Evolutionary conservation across 164 flowering plant species (phyloP).

Genomic region (Annona squamosa): DNA sequence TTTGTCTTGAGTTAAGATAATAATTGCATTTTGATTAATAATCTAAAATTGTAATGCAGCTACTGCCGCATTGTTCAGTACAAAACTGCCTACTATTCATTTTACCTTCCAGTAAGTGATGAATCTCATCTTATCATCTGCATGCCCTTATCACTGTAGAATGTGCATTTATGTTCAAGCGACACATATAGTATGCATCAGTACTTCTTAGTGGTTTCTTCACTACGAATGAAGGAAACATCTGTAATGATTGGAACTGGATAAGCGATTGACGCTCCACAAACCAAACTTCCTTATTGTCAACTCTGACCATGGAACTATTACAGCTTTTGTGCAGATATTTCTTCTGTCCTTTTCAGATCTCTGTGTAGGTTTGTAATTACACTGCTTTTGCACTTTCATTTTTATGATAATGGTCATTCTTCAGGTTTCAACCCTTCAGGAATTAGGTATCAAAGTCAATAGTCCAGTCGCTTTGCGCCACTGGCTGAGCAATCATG

Average conservation of each 20-base stretch:
- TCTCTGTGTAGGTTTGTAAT: too few species aligned
- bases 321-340: not conserved
- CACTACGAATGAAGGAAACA: too few species aligned
- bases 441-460: too few species aligned
- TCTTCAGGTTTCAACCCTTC: too few species aligned
- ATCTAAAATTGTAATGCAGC: slow-evolving; percentile 38
- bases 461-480: too few species aligned
- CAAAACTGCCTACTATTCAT: slow-evolving; percentile 95
- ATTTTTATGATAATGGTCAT: too few species aligned
- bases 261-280: not conserved
- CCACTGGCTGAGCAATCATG: too few species aligned
- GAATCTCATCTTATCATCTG: not conserved
- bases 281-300: not conserved
- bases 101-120: slow-evolving; percentile 86
- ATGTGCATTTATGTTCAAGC: not conserved
- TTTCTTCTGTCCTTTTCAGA: not conserved
- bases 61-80: slow-evolving; percentile 93
- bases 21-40: slow-evolving; percentile 1
- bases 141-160: not conserved
- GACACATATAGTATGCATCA: not conserved
- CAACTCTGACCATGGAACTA: not conserved
- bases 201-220: not conserved
- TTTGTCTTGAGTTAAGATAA: not conserved
- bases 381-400: too few species aligned
- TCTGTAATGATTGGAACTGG: not conserved